Percentiles rank a stretch among this genome's conserved stretches.
phyloP scores from a whole-genome alignment of 257 asterid genomes.

The Przewalskia tangutica region DNA sequence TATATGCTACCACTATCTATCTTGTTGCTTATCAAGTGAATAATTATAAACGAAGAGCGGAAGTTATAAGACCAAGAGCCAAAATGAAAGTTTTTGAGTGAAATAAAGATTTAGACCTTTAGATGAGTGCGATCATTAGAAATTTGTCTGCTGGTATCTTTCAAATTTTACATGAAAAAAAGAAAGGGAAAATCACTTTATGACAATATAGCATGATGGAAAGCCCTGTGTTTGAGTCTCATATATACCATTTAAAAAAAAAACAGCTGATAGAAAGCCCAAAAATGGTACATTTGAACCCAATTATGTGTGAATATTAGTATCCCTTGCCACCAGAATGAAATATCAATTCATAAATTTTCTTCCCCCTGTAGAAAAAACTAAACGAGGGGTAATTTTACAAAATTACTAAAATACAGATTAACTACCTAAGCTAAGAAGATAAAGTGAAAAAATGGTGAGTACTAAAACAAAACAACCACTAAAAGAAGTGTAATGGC shows the following conservation, averaged over 20 bases:
- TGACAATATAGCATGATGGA: neutral
- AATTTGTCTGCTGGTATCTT: too few relatives aligned
- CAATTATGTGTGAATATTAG: neutral
- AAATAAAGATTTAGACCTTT: too few relatives aligned
- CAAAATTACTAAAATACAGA: neutral
- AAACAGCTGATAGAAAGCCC: too few relatives aligned
- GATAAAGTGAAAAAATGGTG: neutral
- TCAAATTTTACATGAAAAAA: too few relatives aligned
- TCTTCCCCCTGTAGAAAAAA: neutral
- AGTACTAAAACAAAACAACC: neutral
- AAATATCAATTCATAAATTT: neutral
- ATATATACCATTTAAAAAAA: too few relatives aligned
- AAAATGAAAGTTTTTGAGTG: neutral
- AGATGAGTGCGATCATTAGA: neutral
- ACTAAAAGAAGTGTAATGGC: neutral
- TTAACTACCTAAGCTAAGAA: slow-evolving; percentile 11
- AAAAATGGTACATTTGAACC: neutral
- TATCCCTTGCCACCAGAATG: neutral
- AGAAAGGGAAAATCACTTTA: too few relatives aligned
- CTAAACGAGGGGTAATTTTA: neutral
- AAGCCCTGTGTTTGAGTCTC: neutral
- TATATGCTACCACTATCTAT: too few relatives aligned
- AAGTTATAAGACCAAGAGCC: too few relatives aligned
- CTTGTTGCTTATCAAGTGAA: too few relatives aligned
- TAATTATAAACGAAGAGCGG: too few relatives aligned